Base-by-base conservation (phyloP, 306 rosid species). In the Pyrus bretschneideri region DNA sequence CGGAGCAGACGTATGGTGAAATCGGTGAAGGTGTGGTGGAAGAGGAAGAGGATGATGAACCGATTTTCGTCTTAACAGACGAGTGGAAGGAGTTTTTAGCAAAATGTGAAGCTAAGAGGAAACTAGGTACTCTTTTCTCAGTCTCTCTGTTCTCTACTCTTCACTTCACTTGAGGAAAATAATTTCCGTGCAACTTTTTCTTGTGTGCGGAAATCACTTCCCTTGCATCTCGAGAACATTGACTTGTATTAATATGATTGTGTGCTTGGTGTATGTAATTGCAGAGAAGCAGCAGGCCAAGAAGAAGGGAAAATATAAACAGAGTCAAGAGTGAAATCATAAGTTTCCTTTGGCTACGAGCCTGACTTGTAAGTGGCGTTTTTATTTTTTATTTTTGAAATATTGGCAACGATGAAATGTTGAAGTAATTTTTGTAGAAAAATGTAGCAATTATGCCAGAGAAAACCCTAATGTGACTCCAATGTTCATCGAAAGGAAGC, bases 51-150 rank as follows among this genome's bases (percentile, higher is more conserved):
- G 93, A 87, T 42, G 92, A 87, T 46, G 97, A 91, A 14, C 94
- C 91, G 1, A 40, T 87, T 72, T 91, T 89, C 67, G 89, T 89
- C 69, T 82, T 91, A n/a, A 86, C 92, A 23, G 94, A 91, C 71
- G 92, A 89, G 69, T 91, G 97, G 94, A 91, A 79, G 76, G 97
- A 91, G 19, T 89, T 91, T 81, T 91, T 91, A 78, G 94, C 92
- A 5, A 80, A 87, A 85, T 86, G 94, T 61, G 94, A 89, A 83
- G 93, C 89, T 15, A 86, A 81, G 80, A 87, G 92, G 77, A 88
- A 79, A 82, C 83, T 76, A 65, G 89, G 97, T 91, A 75, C 49
- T 22, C 27, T 13, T 5, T 59, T 57, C 29, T n/a, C 27, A 4
- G 3, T 61, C 59, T 49, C 67, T 77, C 67, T 80, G 27, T 67